Percentiles rank a stretch among this genome's conserved stretches.
Evolutionary conservation across 1,284 basidiomycete species (phyloP).

Genomic region (Amylostereum areolatum): DNA sequence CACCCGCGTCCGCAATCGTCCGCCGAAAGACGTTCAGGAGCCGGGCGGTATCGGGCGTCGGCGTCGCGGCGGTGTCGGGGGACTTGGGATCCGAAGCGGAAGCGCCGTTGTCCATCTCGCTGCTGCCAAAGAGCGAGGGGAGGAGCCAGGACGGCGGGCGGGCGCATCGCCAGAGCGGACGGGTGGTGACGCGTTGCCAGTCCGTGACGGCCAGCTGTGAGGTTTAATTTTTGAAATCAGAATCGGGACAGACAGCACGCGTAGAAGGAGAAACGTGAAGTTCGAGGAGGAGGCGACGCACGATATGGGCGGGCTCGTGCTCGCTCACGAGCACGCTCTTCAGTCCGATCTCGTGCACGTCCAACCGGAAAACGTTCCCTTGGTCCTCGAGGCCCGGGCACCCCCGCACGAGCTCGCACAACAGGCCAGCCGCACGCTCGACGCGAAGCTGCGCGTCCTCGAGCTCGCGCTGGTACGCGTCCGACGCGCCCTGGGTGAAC

Average conservation of each 20-base stretch:
- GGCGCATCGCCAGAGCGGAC: conserved; percentile 28
- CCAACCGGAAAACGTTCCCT: conserved; percentile 25
- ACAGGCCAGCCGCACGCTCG: conserved; percentile 24
- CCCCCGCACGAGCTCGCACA: conserved; percentile 21
- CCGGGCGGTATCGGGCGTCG: background rate
- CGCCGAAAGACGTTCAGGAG: conserved; percentile 20
- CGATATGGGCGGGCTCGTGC: conserved; percentile 23
- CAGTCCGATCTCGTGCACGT: conserved; percentile 23
- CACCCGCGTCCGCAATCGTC: conserved; percentile 17
- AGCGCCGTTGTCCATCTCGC: conserved; percentile 9
- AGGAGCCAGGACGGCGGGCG: conserved; percentile 26
- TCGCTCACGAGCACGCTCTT: conserved; percentile 24
- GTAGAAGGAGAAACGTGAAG: background rate
- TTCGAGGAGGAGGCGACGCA: conserved; percentile 10
- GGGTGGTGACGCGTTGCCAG: conserved; percentile 22
- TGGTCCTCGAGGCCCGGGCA: conserved; percentile 26
- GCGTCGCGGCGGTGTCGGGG: too few species aligned
- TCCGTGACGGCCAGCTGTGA: conserved; percentile 19
- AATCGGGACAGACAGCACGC: background rate
- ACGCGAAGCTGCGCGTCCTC: conserved; percentile 23
- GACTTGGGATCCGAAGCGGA: too few species aligned
- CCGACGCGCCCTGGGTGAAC: conserved; percentile 24
- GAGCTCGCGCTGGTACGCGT: conserved; percentile 23
- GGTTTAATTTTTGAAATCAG: too few species aligned
- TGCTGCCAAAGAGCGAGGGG: conserved; percentile 18